Evolutionary conservation across 179 eudicot species (phyloP).

Genomic region (Silene noctiflora): DNA sequence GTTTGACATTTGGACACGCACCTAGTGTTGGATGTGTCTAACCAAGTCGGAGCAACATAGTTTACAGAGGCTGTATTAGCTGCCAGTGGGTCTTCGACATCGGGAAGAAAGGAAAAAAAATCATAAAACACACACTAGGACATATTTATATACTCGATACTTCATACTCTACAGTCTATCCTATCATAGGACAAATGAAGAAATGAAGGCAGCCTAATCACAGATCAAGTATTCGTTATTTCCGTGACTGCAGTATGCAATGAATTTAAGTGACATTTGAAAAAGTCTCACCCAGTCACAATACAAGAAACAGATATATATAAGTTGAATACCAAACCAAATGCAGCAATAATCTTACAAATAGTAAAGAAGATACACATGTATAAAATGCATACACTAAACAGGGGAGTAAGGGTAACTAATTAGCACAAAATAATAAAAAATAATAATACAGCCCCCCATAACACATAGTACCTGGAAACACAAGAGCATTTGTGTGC

Average conservation of each 20-base stretch:
- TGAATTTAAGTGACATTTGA: constrained; percentile 7
- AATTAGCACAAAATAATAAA: constrained; percentile 24
- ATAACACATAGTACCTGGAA: constrained; percentile 32
- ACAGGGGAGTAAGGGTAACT: constrained; percentile 23
- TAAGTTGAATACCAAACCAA: constrained; percentile 24
- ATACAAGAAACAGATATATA: constrained; percentile 26
- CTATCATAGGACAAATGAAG: neutral
- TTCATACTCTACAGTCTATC: neutral
- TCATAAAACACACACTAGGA: too few species aligned
- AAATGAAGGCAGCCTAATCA: neutral
- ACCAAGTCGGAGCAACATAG: neutral
- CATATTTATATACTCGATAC: neutral
- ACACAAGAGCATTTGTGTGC: constrained; percentile 19
- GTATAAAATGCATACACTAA: too few species aligned
- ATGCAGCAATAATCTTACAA: constrained; percentile 22
- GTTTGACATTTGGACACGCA: neutral
- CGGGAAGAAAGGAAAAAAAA: neutral
- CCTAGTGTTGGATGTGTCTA: neutral
- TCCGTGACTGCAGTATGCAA: neutral
- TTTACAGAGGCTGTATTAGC: neutral
- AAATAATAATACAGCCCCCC: constrained; percentile 28
- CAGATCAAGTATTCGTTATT: too few species aligned
- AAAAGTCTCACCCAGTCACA: constrained; percentile 7
- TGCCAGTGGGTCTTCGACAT: neutral
- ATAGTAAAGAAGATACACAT: constrained; percentile 19